These are phyloP conservation scores for Sporothrix protearum DNA, from an alignment of 2,329 filamentous ascomycete species.

Conservation along the genomic window DNA sequence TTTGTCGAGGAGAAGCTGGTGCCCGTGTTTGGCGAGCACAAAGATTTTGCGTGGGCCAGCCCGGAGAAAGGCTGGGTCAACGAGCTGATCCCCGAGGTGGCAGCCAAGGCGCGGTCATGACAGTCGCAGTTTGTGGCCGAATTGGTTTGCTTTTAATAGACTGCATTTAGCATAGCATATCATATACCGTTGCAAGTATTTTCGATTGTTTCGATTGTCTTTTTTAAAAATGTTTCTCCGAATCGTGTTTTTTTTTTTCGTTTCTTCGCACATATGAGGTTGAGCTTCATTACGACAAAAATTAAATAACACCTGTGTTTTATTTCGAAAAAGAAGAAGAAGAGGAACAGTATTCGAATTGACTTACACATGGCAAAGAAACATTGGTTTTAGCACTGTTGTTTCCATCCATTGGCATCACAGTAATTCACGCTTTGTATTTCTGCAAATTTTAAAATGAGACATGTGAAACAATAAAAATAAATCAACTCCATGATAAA, in stretches of 20 bases:
- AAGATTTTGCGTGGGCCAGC: constrained; percentile 53
- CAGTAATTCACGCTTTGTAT: too few relatives aligned
- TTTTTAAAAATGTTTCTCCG: too few relatives aligned
- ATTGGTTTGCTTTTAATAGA: not conserved
- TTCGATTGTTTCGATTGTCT: not conserved
- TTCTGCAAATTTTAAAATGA: not conserved
- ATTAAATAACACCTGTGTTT: too few relatives aligned
- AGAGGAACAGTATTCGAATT: too few relatives aligned
- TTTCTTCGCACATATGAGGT: too few relatives aligned
- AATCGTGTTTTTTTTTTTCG: too few relatives aligned
- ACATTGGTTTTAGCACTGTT: too few relatives aligned
- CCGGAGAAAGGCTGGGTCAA: constrained; percentile 29
- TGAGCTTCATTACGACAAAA: too few relatives aligned
- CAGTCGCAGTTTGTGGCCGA: not conserved
- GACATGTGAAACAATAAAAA: not conserved
- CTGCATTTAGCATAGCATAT: not conserved
- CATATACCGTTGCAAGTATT: not conserved
- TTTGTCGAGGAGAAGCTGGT: constrained; percentile 48
- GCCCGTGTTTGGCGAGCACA: constrained; percentile 56
- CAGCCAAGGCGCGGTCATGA: not conserved
- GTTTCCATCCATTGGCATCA: too few relatives aligned
- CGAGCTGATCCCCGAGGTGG: constrained; percentile 14
- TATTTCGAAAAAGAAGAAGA: too few relatives aligned
- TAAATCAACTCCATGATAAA: not conserved
- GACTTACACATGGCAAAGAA: too few relatives aligned